Evolutionary conservation across 495 filamentous ascomycete species (phyloP), one percentile per base, ranked within the genome.

Genomic region (Jackrogersella minutella): DNA sequence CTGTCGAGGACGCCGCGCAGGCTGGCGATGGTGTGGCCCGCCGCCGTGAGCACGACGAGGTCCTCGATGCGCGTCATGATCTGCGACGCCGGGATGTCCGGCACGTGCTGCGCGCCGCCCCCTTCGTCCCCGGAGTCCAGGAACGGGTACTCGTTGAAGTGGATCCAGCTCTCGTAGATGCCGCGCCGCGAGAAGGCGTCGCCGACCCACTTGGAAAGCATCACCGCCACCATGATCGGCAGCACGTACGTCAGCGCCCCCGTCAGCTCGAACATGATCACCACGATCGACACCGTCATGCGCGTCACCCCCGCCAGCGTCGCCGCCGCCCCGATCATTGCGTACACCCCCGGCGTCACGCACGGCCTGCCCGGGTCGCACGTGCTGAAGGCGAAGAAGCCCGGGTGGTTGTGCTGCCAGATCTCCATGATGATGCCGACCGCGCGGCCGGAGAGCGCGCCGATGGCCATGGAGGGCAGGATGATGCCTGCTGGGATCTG

Each of bases 141-240:
- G 78, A 94, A 97, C 2, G 96, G 96, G 77, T 97, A 99, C 70
- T 93, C 93, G 66, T 94, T 94, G 74, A 98, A 90, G 57, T 91
- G 90, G 72, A 99, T 98, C 95, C 95, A 99, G 44, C 88, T 90
- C 73, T 99, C 95, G 81, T 99, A 99, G 76, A 99, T 99, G 26
- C 96, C 95, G 14, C 91, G 87, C 49, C 91, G 92, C 14, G 91
- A 91, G 76, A 99, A 96, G 24, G 94, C 95, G 76, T 99, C 95
- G 71, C 95, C 95, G 17, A 97, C 93, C 95, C 95, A 99, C 77
- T 99, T 99, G 62, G 90, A 91, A 19, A 98, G 79, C 94, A 99
- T 97, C 62, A 99, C 95, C n/a, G 96, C 93, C 61, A 99, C 91
- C 95, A 99, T 99, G 73, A 99, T 98, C 16, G 95, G 95, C 9